phyloP scores from a whole-genome alignment of 345 rosid genomes.

The Raphanus raphanistrum region DNA sequence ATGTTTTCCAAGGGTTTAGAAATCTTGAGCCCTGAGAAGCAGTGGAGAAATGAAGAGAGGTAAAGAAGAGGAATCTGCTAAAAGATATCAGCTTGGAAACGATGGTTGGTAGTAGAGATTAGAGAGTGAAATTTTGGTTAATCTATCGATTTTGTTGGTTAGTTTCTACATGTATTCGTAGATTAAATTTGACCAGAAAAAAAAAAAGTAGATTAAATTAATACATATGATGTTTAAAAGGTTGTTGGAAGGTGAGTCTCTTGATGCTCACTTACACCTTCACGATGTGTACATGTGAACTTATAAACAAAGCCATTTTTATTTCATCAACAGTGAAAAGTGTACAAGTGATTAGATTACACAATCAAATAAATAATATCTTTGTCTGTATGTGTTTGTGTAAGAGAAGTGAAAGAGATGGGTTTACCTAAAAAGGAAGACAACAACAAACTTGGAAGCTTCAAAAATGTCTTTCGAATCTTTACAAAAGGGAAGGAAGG shows the following conservation, averaged over 20 bases:
- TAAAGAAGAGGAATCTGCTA: too few species aligned
- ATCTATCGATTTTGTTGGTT: neutral
- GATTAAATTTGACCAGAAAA: neutral
- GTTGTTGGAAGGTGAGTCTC: conserved; percentile 15
- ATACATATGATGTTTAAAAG: neutral
- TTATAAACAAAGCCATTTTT: conserved; percentile 19
- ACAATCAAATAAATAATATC: conserved; percentile 3
- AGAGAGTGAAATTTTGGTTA: conserved; percentile 3
- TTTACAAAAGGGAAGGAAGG: conserved; percentile 28
- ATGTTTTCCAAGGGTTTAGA: conserved; percentile 71
- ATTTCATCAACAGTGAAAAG: conserved; percentile 31
- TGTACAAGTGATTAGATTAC: conserved; percentile 26
- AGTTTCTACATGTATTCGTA: neutral
- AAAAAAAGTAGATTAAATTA: neutral
- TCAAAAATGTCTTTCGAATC: conserved; percentile 35
- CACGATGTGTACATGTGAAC: conserved; percentile 27
- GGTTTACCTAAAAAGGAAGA: conserved; percentile 30
- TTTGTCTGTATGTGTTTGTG: conserved; percentile 12
- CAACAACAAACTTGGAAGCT: conserved; percentile 31
- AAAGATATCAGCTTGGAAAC: neutral
- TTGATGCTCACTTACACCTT: conserved; percentile 12
- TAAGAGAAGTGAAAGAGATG: conserved; percentile 41
- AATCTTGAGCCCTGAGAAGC: conserved; percentile 61
- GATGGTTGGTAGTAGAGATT: conserved; percentile 6
- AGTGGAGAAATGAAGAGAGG: conserved; percentile 60